Base-by-base conservation (phyloP, 176 grass and related monocot genomes). In the Chloris gayana region DNA sequence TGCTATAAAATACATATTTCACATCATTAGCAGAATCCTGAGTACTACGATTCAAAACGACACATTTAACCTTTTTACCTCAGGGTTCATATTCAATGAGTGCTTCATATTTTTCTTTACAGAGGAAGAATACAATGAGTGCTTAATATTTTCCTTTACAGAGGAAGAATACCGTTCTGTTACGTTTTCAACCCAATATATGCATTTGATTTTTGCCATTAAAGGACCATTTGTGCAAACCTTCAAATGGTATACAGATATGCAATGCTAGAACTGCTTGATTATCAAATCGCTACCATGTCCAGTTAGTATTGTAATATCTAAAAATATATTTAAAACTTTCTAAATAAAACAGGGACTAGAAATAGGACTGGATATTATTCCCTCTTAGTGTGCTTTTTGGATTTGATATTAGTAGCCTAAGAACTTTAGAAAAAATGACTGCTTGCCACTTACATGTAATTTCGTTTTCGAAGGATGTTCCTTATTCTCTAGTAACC, bases 291-390 rank as follows among this genome's bases (percentile, higher is more conserved):
- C 22, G 21, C 13, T 72, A 70, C 37, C 31, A 33, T 47, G 11
- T 33, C 57, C 45, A 64, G 37, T 58, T 62, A 33, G 37, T 73
- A 79, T 18, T 57, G 59, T 4, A 67, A 61, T 5, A 18, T 57
- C 25, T 24, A 66, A 26, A 26, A 67, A 66, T 67, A 64, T 74
- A 45, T 80, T 79, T 80, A 25, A 66, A 78, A 53, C 42, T 74
- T 6, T 67, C 25, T 17, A 65, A 75, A 46, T 53, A 27, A 14
- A 53, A 63, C 21, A 44, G 17, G 15, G 31, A 51, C 44, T 37
- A 45, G 15, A 34, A 37, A 53, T 47, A 33, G 15, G n/a, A 10
- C 7, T 35, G 21, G 15, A 67, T 21, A 38, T 54, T 13, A 21
- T 24, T 17, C 46, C 38, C 26, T 46, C 58, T 49, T 25, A 79